phyloP scores from a whole-genome alignment of 495 filamentous ascomycete species.

The Thermochaetoides thermophila region DNA sequence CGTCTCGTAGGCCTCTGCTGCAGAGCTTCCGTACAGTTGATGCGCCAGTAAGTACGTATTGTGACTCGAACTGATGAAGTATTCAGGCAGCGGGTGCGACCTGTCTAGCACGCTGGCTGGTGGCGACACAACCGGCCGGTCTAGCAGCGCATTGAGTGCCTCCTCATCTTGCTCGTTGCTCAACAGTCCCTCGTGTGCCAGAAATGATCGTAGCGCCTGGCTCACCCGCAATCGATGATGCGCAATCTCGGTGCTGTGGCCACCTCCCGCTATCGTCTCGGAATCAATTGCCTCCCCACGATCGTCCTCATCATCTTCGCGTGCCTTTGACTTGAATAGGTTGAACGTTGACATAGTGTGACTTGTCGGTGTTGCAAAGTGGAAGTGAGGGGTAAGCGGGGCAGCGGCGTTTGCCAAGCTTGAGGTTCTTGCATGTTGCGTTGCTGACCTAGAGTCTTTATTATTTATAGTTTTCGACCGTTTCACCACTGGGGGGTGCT shows the following conservation, averaged over 20 bases:
- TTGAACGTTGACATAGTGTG: no score
- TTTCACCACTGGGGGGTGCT: no score
- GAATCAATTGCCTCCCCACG: slow-evolving; percentile 31
- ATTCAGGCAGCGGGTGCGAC: slow-evolving; percentile 35
- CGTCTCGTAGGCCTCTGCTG: slow-evolving; percentile 31
- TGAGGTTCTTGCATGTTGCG: no score
- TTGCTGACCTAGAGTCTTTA: no score
- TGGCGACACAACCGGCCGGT: slow-evolving; percentile 30
- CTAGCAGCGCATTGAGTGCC: slow-evolving; percentile 19
- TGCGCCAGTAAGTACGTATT: slow-evolving; percentile 50
- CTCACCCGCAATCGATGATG: slow-evolving; percentile 30
- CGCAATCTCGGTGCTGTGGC: slow-evolving; percentile 26
- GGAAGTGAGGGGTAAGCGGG: no score
- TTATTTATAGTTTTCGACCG: no score
- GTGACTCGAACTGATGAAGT: slow-evolving; percentile 60
- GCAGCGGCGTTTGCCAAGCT: no score
- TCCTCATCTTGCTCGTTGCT: slow-evolving; percentile 21
- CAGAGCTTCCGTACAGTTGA: slow-evolving; percentile 36
- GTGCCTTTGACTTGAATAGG: slow-evolving; percentile 8
- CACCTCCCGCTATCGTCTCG: slow-evolving; percentile 32
- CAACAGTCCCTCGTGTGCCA: slow-evolving; percentile 25
- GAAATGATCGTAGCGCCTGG: slow-evolving; percentile 29
- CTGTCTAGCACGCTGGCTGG: slow-evolving; percentile 27
- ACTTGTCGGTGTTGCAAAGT: no score
- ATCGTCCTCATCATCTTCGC: slow-evolving; percentile 32